phyloP scores from a whole-genome alignment of 2,329 filamentous ascomycete genomes.

The Penicillium crustosum region DNA sequence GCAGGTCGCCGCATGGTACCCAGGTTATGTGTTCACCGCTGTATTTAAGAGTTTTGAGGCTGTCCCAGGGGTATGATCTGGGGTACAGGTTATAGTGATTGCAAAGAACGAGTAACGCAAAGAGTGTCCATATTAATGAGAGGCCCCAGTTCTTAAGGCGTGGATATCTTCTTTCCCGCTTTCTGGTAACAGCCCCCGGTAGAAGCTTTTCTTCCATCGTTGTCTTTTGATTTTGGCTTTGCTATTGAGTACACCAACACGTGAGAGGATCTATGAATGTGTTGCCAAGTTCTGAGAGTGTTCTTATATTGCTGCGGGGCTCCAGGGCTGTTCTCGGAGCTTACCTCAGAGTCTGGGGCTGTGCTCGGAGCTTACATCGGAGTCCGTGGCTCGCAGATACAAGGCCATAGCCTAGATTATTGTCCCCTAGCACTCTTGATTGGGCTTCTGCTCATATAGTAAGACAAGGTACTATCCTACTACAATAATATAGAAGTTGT shows the following conservation, averaged over 20 bases:
- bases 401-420: background rate
- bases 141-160: background rate
- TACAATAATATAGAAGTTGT: background rate
- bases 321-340: background rate
- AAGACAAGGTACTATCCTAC: background rate
- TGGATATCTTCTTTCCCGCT: background rate
- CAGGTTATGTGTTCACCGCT: conserved; percentile 39
- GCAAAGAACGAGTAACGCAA: background rate
- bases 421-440: background rate
- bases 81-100: background rate
- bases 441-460: background rate
- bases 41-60: background rate
- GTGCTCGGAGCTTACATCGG: background rate
- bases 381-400: background rate
- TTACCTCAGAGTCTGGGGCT: background rate
- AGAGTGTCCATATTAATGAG: background rate
- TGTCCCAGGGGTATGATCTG: background rate
- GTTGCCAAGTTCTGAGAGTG: background rate
- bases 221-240: background rate
- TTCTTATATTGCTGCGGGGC: background rate
- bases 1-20: conserved; percentile 42
- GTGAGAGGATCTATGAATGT: background rate
- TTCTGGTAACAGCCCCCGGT: background rate
- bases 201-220: background rate
- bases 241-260: background rate